Base-by-base conservation (phyloP, 495 filamentous ascomycete species). In the Talaromyces trachyspermus region DNA sequence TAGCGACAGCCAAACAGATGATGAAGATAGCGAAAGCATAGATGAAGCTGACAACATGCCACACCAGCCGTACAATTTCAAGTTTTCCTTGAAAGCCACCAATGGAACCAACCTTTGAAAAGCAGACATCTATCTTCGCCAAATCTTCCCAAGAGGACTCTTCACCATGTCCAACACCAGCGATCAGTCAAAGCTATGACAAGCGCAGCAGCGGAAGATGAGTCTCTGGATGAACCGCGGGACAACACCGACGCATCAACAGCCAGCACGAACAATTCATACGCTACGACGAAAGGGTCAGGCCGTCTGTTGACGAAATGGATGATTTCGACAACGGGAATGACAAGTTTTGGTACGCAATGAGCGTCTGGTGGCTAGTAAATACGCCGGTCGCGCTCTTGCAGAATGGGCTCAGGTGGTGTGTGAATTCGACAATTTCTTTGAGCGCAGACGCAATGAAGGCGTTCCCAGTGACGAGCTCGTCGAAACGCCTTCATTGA, bases 321-420 rank as follows among this genome's bases (percentile, higher is more conserved):
- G 25, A 27, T 11, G 20, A n/a, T 11, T 14, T 32, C 25, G 15
- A 29, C 9, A 4, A 15, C 43, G 32, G 25, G 8, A 25, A 26
- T 17, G 23, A n/a, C n/a, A n/a, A n/a, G n/a, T n/a, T n/a, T n/a
- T n/a, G n/a, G n/a, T 43, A 32, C 48, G 36, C 38, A 20, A 49
- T 17, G 60, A 66, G 26, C 49, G 62, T 14, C 24, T 66, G 23
- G 68, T 60, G 26, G 63, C 70, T 20, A 79, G 75, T 48, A 87
- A 82, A 51, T 97, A 98, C 63, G 72, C 81, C 5, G 92, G 92
- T 2, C 79, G 91, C 37, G 89, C 92, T 1, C 73, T 98, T 42
- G 89, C 91, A 1, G 92, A 98, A 63, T 98, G 92, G 92, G 71
- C 80, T 11, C 65, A 87, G 17, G 78, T 96, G 27, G 82, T 96